Conservation (phyloP, 2,329 filamentous ascomycete genomes). For the Fusarium sp. region DNA sequence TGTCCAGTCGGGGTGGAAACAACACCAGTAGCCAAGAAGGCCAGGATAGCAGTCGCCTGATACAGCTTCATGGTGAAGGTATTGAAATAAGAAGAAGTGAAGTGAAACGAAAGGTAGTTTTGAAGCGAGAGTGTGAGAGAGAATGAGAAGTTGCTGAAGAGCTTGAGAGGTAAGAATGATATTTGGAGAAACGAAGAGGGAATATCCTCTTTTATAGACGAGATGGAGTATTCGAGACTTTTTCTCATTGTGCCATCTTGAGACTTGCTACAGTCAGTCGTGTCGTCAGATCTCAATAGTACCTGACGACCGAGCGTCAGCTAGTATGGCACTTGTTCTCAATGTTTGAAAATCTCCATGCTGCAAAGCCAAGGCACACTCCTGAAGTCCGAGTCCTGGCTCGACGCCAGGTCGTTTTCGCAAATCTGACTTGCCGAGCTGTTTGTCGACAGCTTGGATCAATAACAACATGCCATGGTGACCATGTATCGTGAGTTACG, state of each 20-base stretch:
- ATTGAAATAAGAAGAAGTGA: not conserved
- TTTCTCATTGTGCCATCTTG: not conserved
- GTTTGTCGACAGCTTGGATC: not conserved
- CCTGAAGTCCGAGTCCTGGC: slow-evolving; percentile 1
- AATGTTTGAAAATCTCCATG: not conserved
- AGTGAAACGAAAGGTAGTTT: not conserved
- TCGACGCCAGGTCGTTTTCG: not conserved
- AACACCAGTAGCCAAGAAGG: slow-evolving; percentile 30
- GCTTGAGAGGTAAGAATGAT: slow-evolving; percentile 20
- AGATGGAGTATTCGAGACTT: not conserved
- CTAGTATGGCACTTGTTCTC: not conserved
- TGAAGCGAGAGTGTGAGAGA: slow-evolving; percentile 15
- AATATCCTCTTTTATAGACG: slow-evolving; percentile 20
- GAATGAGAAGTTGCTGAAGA: slow-evolving; percentile 13
- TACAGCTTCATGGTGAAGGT: slow-evolving; percentile 22
- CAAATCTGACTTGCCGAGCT: slow-evolving; percentile 1
- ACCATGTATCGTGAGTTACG: slow-evolving; percentile 3
- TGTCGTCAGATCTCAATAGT: not conserved
- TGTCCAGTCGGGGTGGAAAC: slow-evolving; percentile 17
- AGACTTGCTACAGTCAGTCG: not conserved
- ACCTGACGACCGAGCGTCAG: not conserved
- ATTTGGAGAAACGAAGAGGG: not conserved
- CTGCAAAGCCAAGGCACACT: slow-evolving; percentile 1
- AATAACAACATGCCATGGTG: not conserved
- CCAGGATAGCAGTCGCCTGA: slow-evolving; percentile 27